Conservation (phyloP, 768 basidiomycete species). For the Mycena albidolilacea region DNA sequence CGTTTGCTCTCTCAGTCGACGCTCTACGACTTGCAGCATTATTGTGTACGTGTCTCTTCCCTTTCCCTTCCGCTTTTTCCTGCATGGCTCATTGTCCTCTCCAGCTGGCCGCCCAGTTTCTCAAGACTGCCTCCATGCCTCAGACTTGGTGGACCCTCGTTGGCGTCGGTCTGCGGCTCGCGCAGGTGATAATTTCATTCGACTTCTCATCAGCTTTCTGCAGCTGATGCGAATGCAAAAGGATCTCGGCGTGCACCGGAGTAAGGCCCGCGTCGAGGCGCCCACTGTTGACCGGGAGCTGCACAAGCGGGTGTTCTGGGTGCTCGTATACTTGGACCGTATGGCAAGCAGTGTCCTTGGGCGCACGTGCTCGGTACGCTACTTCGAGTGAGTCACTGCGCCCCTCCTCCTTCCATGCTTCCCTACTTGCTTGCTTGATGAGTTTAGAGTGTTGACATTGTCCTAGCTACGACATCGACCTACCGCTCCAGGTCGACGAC, state of each 20-base stretch:
- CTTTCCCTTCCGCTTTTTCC: too few species aligned
- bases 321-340: slow-evolving; percentile 55
- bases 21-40: slow-evolving; percentile 82
- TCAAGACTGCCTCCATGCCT: slow-evolving; percentile 70
- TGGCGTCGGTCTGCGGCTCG: slow-evolving; percentile 54
- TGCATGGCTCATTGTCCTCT: neutral
- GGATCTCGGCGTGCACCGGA: slow-evolving; percentile 28
- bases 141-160: slow-evolving; percentile 79
- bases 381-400: slow-evolving; percentile 51
- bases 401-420: slow-evolving; percentile 46
- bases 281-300: slow-evolving; percentile 74
- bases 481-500: slow-evolving; percentile 72
- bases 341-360: slow-evolving; percentile 67
- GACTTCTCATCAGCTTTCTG: slow-evolving; percentile 45
- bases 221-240: slow-evolving; percentile 58
- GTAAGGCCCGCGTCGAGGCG: slow-evolving; percentile 47
- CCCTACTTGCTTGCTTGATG: too few species aligned
- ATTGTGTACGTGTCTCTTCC: slow-evolving; percentile 58
- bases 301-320: slow-evolving; percentile 83
- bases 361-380: slow-evolving; percentile 46
- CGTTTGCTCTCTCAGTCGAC: slow-evolving; percentile 73
- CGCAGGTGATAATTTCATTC: slow-evolving; percentile 46
- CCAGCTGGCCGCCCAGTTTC: slow-evolving; percentile 67
- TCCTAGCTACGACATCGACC: slow-evolving; percentile 77
- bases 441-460: too few species aligned